Evolutionary conservation across 805 yeast species (phyloP).

Genomic region (Candida insectalens): DNA sequence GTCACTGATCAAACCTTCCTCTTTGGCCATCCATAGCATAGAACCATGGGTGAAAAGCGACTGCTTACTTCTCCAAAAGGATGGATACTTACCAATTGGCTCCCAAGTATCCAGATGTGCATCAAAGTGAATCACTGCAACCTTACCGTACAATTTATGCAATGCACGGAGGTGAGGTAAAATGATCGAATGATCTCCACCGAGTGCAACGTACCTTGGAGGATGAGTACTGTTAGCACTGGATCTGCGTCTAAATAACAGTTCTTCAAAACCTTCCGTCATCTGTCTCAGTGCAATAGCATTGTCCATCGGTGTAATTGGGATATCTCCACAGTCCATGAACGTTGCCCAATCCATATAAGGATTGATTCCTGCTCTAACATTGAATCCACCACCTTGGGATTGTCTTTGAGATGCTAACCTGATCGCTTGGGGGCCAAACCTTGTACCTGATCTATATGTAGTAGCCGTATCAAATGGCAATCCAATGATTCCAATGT

Average conservation of each 20-base stretch:
- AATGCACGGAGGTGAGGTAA: constrained; percentile 66
- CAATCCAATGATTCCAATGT: constrained; percentile 67
- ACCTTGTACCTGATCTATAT: constrained; percentile 73
- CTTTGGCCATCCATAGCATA: constrained; percentile 72
- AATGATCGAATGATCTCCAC: constrained; percentile 77
- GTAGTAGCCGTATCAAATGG: constrained; percentile 81
- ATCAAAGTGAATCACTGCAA: constrained; percentile 73
- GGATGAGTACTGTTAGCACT: constrained; percentile 24
- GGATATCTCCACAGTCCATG: constrained; percentile 49
- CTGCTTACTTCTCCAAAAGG: constrained; percentile 23
- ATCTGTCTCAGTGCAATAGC: constrained; percentile 41
- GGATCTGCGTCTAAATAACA: constrained; percentile 28
- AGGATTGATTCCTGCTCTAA: constrained; percentile 42
- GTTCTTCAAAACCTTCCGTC: constrained; percentile 45
- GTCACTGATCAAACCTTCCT: constrained; percentile 54
- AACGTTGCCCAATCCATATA: constrained; percentile 39
- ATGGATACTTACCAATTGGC: constrained; percentile 61
- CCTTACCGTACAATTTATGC: constrained; percentile 48
- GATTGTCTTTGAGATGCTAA: constrained; percentile 65
- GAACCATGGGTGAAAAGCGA: constrained; percentile 72
- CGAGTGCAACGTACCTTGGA: constrained; percentile 63
- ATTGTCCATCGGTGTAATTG: constrained; percentile 53
- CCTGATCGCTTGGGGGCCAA: constrained; percentile 70
- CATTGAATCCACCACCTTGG: constrained; percentile 59
- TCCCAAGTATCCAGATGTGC: constrained; percentile 81